Percentiles rank a stretch among this genome's conserved stretches.
Conservation (phyloP, 129 eudicot genomes). For the Lactuca sativa region DNA sequence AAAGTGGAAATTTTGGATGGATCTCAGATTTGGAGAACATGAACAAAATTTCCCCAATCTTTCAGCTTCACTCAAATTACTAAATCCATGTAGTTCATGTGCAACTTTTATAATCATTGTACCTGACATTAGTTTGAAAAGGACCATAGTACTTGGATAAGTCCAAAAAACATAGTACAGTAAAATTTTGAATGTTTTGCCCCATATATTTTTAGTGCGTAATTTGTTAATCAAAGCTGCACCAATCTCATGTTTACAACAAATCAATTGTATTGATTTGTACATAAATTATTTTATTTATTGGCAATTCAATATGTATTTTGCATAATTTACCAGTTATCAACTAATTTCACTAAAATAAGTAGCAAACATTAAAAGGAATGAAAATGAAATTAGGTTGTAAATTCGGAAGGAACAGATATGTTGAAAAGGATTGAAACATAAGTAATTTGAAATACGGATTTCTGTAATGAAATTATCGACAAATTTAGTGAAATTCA, state of each 20-base stretch:
- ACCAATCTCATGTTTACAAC: not conserved
- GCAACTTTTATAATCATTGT: not conserved
- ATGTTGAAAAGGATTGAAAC: slow-evolving; percentile 5
- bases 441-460: not conserved
- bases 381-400: slow-evolving; percentile 9
- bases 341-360: not conserved
- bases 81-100: not conserved
- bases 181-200: not conserved
- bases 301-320: not conserved
- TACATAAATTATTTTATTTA: not conserved
- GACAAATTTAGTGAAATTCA: not conserved
- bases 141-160: not conserved
- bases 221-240: not conserved
- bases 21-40: slow-evolving; percentile 8
- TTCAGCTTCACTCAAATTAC: not conserved
- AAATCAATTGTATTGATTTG: not conserved
- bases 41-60: slow-evolving; percentile 5
- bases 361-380: not conserved
- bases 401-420: not conserved
- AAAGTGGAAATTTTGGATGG: slow-evolving; percentile 2
- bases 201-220: not conserved
- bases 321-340: not conserved
- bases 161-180: slow-evolving; percentile 9
- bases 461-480: slow-evolving; percentile 4
- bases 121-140: not conserved